These are phyloP conservation scores for Penicillium olsonii DNA, from an alignment of 2,329 filamentous ascomycete genomes.

Conservation along the genomic window DNA sequence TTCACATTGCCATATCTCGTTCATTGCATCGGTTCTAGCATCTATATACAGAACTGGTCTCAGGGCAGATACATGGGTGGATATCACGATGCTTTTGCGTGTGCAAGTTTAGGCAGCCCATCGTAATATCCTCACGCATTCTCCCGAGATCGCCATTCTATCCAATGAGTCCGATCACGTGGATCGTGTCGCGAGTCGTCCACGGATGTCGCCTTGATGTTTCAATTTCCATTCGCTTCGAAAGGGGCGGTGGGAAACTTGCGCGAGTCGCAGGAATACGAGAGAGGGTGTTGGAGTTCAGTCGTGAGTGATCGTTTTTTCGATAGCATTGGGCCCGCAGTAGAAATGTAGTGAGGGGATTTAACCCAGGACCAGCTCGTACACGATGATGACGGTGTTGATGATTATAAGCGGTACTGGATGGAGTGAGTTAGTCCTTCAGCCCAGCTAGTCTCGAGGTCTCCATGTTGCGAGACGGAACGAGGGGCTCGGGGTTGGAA, in stretches of 20 bases:
- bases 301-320: not conserved
- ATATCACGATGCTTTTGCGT: not conserved
- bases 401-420: constrained; percentile 81
- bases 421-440: not conserved
- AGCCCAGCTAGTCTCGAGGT: constrained; percentile 1
- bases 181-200: not conserved
- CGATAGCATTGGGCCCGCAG: not conserved
- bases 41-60: not conserved
- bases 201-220: not conserved
- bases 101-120: not conserved
- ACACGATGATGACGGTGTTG: constrained; percentile 80
- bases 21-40: not conserved
- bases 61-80: not conserved
- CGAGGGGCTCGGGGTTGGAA: not conserved
- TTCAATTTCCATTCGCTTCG: not conserved
- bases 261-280: not conserved
- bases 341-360: not conserved
- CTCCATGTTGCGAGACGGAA: not conserved
- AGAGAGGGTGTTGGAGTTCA: not conserved
- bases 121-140: not conserved
- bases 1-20: not conserved
- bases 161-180: not conserved
- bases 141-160: not conserved
- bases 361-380: constrained; percentile 75
- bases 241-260: not conserved